Evolutionary conservation across 1,284 basidiomycete genomes (phyloP).

Genomic region (Ustilago tritici): DNA sequence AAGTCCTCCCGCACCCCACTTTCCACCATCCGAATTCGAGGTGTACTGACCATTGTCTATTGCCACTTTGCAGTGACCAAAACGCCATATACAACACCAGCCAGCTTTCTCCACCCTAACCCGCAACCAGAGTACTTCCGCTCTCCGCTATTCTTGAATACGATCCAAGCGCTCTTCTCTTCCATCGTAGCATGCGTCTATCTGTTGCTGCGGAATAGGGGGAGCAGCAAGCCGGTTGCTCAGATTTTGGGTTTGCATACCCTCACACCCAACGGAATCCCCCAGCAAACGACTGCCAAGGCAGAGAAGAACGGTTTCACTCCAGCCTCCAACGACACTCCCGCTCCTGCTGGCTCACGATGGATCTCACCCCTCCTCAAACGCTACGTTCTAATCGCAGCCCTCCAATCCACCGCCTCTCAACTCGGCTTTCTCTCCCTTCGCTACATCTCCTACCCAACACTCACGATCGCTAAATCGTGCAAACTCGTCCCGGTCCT

Average conservation of each 20-base stretch:
- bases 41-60: background rate
- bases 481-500: constrained; percentile 98
- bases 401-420: constrained; percentile 89
- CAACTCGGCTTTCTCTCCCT: constrained; percentile 95
- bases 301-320: background rate
- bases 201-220: constrained; percentile 76
- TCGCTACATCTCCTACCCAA: constrained; percentile 95
- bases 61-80: constrained; percentile 47
- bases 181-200: constrained; percentile 83
- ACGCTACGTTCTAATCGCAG: constrained; percentile 71
- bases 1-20: background rate
- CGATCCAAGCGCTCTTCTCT: constrained; percentile 85
- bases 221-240: constrained; percentile 19
- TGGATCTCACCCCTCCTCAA: constrained; percentile 74
- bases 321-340: background rate
- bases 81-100: constrained; percentile 55
- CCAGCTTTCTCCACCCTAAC: constrained; percentile 51
- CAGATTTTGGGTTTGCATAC: constrained; percentile 59
- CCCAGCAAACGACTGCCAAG: background rate
- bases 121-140: constrained; percentile 74
- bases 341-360: background rate
- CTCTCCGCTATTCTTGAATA: constrained; percentile 87
- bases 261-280: constrained; percentile 46
- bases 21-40: background rate
- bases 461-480: constrained; percentile 97